Evolutionary conservation across 1,139 yeast species (phyloP).

Genomic region (Sugiyamaella japonica): DNA sequence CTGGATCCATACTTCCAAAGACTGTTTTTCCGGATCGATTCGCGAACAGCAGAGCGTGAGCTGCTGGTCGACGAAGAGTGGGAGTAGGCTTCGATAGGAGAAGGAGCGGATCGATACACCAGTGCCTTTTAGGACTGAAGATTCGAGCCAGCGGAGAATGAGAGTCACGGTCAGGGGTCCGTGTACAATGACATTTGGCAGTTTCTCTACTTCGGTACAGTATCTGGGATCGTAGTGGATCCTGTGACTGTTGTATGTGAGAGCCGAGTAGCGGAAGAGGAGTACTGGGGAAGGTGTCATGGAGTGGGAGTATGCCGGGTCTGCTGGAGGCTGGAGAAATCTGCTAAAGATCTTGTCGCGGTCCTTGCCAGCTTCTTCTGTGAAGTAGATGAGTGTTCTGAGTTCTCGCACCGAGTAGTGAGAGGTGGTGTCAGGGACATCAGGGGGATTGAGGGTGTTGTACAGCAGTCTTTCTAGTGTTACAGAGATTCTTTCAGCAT

Average conservation of each 20-base stretch:
- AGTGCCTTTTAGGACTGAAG: constrained; percentile 22
- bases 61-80: constrained; percentile 45
- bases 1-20: constrained; percentile 38
- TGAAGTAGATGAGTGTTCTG: constrained; percentile 38
- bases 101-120: constrained; percentile 39
- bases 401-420: constrained; percentile 37
- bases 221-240: constrained; percentile 71
- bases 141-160: constrained; percentile 48
- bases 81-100: constrained; percentile 52
- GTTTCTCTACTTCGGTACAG: constrained; percentile 54
- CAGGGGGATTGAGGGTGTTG: constrained; percentile 17
- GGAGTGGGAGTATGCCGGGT: constrained; percentile 25
- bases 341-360: constrained; percentile 25
- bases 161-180: constrained; percentile 78
- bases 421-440: not conserved
- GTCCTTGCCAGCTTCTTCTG: constrained; percentile 27
- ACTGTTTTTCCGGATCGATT: constrained; percentile 13
- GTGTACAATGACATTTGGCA: constrained; percentile 65
- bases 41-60: constrained; percentile 33
- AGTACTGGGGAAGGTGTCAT: constrained; percentile 37
- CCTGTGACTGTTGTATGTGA: constrained; percentile 78
- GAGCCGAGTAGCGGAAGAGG: constrained; percentile 63
- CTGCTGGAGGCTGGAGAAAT: constrained; percentile 24
- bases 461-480: constrained; percentile 35
- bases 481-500: constrained; percentile 34